A percentile compares a stretch with the other conserved stretches of the same genome.
phyloP scores from a whole-genome alignment of 352 stramenopile species.

The Blastocystis sp. region DNA sequence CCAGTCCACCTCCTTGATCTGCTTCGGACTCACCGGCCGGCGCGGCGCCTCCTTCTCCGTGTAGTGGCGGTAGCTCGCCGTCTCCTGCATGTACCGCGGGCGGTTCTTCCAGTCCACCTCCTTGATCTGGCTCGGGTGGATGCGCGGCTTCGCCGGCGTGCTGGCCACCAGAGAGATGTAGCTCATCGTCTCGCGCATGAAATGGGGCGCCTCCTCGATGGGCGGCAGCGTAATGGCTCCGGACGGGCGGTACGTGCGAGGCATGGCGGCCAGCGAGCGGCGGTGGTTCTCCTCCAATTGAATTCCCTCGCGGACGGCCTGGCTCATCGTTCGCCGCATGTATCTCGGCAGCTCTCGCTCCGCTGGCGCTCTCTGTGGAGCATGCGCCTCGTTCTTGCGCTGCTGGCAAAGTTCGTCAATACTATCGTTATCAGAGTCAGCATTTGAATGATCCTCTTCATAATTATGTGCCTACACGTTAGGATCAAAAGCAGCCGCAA shows the following conservation, averaged over 20 bases:
- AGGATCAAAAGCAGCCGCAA: background rate
- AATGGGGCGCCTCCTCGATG: constrained; percentile 3
- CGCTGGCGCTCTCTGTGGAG: background rate
- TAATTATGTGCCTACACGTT: background rate
- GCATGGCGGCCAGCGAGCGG: constrained; percentile 3
- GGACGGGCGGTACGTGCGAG: background rate
- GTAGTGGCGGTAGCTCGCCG: background rate
- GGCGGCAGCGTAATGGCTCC: background rate
- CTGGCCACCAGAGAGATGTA: background rate
- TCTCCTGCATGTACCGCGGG: constrained; percentile 56
- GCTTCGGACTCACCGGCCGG: background rate
- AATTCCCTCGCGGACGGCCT: background rate
- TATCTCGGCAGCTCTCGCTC: constrained; percentile 9
- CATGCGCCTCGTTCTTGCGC: background rate
- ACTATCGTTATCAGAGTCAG: constrained; percentile 36
- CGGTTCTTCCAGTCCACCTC: constrained; percentile 31
- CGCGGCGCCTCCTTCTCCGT: background rate
- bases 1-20: constrained; percentile 53
- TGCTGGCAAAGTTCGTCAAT: constrained; percentile 33
- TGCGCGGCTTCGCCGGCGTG: background rate
- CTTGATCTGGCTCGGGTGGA: constrained; percentile 15
- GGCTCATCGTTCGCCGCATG: constrained; percentile 18
- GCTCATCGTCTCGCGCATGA: constrained; percentile 45
- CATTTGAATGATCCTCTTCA: constrained; percentile 14
- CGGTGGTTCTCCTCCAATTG: constrained; percentile 18